These are phyloP conservation scores for Lizanozyma gosingica DNA, from an alignment of 1,139 yeast genomes.

Conservation along the genomic window DNA sequence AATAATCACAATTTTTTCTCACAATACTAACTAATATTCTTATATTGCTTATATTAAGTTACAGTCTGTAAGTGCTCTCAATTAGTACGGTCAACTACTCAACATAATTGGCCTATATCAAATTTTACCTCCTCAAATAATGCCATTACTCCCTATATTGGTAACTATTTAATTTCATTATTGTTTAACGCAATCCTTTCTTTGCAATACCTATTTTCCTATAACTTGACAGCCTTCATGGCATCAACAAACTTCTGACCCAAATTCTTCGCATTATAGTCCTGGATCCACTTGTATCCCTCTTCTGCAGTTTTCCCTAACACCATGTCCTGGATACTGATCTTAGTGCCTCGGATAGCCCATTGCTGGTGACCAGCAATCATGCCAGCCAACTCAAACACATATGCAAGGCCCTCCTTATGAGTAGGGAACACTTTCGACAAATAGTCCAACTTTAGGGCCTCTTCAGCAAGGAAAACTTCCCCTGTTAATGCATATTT, in stretches of 20 bases:
- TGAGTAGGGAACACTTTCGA: constrained; percentile 32
- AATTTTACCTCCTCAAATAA: too few species aligned
- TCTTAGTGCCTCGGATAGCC: constrained; percentile 63
- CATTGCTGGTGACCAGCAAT: constrained; percentile 45
- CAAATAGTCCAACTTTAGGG: constrained; percentile 37
- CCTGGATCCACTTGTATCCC: constrained; percentile 47
- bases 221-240: neutral
- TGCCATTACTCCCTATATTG: too few species aligned
- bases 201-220: too few species aligned
- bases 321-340: constrained; percentile 43
- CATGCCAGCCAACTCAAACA: constrained; percentile 40
- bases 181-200: too few species aligned
- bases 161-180: too few species aligned
- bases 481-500: constrained; percentile 62
- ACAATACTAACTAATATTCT: too few species aligned
- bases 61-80: too few species aligned
- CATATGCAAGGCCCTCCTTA: constrained; percentile 41
- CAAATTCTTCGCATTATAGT: constrained; percentile 39
- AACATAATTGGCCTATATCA: too few species aligned
- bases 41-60: too few species aligned
- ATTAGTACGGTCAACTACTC: too few species aligned
- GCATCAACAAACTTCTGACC: constrained; percentile 18
- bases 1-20: too few species aligned
- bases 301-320: constrained; percentile 36
- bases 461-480: constrained; percentile 47